phyloP scores from a whole-genome alignment of 2,329 filamentous ascomycete species.

The Trichophyton simii region DNA sequence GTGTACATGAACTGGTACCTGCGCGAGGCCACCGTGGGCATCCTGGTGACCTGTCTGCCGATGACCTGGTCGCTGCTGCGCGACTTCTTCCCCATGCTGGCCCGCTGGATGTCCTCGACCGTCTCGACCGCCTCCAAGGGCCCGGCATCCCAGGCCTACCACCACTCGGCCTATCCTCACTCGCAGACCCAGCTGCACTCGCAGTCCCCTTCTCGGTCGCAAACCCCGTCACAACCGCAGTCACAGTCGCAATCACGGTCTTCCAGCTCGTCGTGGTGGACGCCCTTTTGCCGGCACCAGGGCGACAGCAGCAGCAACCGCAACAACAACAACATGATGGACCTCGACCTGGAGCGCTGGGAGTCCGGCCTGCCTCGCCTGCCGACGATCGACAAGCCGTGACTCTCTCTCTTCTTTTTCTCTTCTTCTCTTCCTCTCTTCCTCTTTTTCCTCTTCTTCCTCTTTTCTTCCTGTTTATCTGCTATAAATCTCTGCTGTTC shows the following conservation, averaged over 20 bases:
- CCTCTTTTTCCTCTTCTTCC: background rate
- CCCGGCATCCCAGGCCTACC: background rate
- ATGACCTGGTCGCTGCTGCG: constrained; percentile 41
- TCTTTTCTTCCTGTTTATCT: background rate
- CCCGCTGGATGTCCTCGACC: background rate
- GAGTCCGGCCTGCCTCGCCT: background rate
- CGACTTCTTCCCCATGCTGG: constrained; percentile 32
- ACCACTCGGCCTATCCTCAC: too few relatives aligned
- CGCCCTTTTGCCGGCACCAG: background rate
- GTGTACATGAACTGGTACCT: constrained; percentile 39
- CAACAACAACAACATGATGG: background rate
- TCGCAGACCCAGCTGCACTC: too few relatives aligned
- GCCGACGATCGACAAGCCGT: background rate
- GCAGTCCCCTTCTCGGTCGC: too few relatives aligned
- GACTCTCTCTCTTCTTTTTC: background rate
- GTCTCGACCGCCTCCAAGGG: background rate
- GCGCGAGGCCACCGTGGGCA: constrained; percentile 33
- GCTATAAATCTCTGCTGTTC: too few relatives aligned
- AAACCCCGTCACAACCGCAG: too few relatives aligned
- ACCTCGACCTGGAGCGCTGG: background rate
- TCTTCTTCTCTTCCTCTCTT: background rate
- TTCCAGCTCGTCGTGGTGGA: background rate
- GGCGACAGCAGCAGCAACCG: too few relatives aligned
- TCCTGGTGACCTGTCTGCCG: constrained; percentile 41
- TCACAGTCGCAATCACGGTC: too few relatives aligned